Percentiles rank a stretch among this genome's conserved stretches.
phyloP scores from a whole-genome alignment of 2,329 filamentous ascomycete genomes.

The Bimuria novae-zelandiae region DNA sequence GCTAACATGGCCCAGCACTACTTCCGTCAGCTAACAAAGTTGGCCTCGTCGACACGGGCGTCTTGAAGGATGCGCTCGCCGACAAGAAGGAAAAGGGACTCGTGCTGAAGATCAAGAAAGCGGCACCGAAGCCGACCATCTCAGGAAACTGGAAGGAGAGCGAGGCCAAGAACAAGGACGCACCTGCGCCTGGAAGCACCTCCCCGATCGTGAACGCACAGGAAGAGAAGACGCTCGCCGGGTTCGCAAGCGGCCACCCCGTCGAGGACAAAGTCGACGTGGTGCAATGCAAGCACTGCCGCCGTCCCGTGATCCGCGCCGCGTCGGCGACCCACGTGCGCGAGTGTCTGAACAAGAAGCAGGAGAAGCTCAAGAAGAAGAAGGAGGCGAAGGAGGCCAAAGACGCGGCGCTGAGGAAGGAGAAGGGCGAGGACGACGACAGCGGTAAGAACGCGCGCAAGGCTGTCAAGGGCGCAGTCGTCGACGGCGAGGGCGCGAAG shows the following conservation, averaged over 20 bases:
- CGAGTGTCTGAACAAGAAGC: constrained; percentile 82
- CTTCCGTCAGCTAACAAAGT: constrained; percentile 28
- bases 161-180: constrained; percentile 57
- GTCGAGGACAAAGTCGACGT: constrained; percentile 79
- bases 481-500: constrained; percentile 46
- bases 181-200: constrained; percentile 21
- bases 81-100: constrained; percentile 48
- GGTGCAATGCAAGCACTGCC: constrained; percentile 89
- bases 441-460: constrained; percentile 48
- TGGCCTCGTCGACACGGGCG: constrained; percentile 34
- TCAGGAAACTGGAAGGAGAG: constrained; percentile 74
- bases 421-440: constrained; percentile 51
- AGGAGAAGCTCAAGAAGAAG: constrained; percentile 63
- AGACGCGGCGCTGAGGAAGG: constrained; percentile 54
- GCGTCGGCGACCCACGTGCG: constrained; percentile 80
- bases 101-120: constrained; percentile 60
- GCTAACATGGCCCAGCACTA: constrained; percentile 32
- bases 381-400: constrained; percentile 66
- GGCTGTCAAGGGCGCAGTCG: constrained; percentile 45
- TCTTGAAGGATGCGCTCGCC: constrained; percentile 41
- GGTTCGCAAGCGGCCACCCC: constrained; percentile 80
- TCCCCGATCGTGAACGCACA: constrained; percentile 61
- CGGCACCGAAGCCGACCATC: constrained; percentile 65
- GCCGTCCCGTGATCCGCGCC: constrained; percentile 79
- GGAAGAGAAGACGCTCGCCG: constrained; percentile 75